Evolutionary conservation across 768 basidiomycete species (phyloP).

Genomic region (Pulveroboletus ravenelii): DNA sequence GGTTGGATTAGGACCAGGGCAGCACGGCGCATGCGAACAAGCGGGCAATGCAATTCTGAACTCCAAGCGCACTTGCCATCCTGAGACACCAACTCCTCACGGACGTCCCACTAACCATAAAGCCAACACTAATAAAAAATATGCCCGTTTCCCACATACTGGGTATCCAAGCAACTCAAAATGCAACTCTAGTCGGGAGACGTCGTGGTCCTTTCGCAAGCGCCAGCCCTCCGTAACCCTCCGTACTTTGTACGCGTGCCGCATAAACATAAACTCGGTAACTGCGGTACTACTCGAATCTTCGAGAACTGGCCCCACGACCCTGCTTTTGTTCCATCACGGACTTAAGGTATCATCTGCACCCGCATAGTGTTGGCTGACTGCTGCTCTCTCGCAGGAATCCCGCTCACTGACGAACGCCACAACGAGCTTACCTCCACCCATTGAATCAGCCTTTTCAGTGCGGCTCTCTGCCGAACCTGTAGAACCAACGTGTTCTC

Average conservation of each 20-base stretch:
- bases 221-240: not conserved
- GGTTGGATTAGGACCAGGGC: slow-evolving; percentile 19
- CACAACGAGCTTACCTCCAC: not conserved
- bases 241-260: not conserved
- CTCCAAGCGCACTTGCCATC: slow-evolving; percentile 19
- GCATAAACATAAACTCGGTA: not conserved
- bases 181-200: not conserved
- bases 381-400: not conserved
- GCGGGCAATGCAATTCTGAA: slow-evolving; percentile 5
- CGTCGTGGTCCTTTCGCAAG: not conserved
- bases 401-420: not conserved
- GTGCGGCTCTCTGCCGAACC: not conserved
- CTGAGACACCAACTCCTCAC: slow-evolving; percentile 14
- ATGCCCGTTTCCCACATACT: not conserved
- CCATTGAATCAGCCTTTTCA: not conserved
- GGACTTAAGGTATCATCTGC: not conserved
- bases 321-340: not conserved
- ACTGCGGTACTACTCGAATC: not conserved
- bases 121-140: not conserved
- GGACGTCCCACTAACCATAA: not conserved
- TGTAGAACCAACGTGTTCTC: not conserved
- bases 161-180: not conserved
- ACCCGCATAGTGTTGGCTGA: not conserved
- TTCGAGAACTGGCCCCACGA: not conserved
- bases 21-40: slow-evolving; percentile 27